phyloP scores from a whole-genome alignment of 441 rosid genomes.

The Populus hybrid region DNA sequence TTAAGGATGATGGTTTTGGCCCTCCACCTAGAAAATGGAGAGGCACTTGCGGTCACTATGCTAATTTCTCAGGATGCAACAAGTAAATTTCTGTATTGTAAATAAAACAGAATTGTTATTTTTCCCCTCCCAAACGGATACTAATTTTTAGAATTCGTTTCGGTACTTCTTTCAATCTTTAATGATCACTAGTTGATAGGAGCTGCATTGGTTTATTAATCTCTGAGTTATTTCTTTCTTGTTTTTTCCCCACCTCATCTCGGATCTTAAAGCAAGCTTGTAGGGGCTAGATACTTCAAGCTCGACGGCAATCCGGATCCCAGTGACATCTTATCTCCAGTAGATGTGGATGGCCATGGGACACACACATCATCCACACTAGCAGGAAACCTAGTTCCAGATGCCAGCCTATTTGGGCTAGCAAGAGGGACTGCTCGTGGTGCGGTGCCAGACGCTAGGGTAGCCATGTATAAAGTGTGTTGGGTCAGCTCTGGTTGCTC shows the following conservation, averaged over 20 bases:
- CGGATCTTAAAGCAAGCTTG: conserved; percentile 50
- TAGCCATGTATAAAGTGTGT: conserved; percentile 87
- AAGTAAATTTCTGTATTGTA: conserved; percentile 37
- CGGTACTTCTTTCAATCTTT: not conserved
- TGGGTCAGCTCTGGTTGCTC: conserved; percentile 75
- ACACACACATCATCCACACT: conserved; percentile 85
- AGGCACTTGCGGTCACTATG: conserved; percentile 61
- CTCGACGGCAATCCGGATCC: conserved; percentile 49
- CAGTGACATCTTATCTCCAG: conserved; percentile 59
- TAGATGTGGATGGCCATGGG: conserved; percentile 79
- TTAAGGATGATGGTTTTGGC: conserved; percentile 59
- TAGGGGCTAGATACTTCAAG: conserved; percentile 85
- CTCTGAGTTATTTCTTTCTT: not conserved
- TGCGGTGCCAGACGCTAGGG: conserved; percentile 75
- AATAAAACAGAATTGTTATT: not conserved
- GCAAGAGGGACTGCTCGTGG: conserved; percentile 80
- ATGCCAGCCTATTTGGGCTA: conserved; percentile 64
- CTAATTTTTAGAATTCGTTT: not conserved
- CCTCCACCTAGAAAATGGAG: conserved; percentile 80
- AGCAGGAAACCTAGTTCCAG: conserved; percentile 51
- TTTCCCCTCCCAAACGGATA: not conserved
- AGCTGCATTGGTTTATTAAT: not conserved
- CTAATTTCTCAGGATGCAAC: conserved; percentile 91
- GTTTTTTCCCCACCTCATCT: not conserved
- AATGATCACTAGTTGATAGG: not conserved